phyloP scores from a whole-genome alignment of 1,284 basidiomycete genomes.

The Trametes hirsuta region DNA sequence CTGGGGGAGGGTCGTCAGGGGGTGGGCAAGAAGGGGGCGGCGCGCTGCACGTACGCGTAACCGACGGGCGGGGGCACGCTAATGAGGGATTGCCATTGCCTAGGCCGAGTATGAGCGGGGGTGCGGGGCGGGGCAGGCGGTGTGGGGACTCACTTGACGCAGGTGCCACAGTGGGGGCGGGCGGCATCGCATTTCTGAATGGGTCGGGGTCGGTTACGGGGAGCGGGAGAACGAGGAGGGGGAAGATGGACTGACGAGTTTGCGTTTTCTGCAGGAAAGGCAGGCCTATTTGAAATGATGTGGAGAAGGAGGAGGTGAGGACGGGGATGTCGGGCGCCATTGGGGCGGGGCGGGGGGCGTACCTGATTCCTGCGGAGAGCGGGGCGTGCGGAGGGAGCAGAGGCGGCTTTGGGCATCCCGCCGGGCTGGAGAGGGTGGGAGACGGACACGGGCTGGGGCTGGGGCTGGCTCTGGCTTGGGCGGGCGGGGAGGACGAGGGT shows the following conservation, averaged over 20 bases:
- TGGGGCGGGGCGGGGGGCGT: constrained; percentile 7
- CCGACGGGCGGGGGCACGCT: constrained; percentile 79
- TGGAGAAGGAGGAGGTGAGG: background rate
- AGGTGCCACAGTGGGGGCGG: constrained; percentile 80
- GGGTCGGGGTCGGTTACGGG: constrained; percentile 5
- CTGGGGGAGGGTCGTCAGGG: constrained; percentile 40
- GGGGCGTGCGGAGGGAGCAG: constrained; percentile 48
- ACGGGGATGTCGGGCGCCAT: constrained; percentile 12
- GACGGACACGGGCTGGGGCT: background rate
- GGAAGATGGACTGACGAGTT: constrained; percentile 57
- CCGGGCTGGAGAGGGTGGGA: background rate
- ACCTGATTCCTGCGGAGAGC: constrained; percentile 82
- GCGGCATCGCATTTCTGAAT: constrained; percentile 81
- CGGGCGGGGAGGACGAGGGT: background rate
- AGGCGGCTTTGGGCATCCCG: constrained; percentile 65
- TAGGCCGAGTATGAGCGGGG: constrained; percentile 27
- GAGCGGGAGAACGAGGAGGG: constrained; percentile 6
- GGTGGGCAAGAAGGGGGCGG: background rate
- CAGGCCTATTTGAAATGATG: constrained; percentile 61
- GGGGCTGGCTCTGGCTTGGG: background rate
- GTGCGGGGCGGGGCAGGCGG: background rate
- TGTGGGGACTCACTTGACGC: constrained; percentile 63
- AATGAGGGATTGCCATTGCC: constrained; percentile 78
- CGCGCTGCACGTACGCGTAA: constrained; percentile 60
- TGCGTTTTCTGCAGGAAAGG: constrained; percentile 77